These are phyloP conservation scores for Gentiana straminea DNA, from an alignment of 257 asterid genomes.

Conservation along the genomic window DNA sequence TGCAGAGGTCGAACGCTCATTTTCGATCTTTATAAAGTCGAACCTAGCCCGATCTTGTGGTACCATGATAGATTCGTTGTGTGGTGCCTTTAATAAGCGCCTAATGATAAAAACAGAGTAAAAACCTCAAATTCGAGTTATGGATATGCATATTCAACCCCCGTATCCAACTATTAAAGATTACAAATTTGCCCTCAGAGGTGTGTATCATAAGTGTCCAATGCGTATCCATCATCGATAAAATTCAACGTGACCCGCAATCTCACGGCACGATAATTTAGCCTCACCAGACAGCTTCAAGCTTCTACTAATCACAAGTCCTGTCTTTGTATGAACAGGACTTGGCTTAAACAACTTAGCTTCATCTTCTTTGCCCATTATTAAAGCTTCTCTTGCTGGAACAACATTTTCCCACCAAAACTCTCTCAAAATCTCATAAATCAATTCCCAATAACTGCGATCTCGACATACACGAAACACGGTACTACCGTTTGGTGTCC, in stretches of 20 bases:
- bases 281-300: slow-evolving; percentile 58
- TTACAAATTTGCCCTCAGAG: too few species aligned
- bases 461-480: slow-evolving; percentile 71
- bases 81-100: too few species aligned
- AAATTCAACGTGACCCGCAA: slow-evolving; percentile 69
- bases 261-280: slow-evolving; percentile 77
- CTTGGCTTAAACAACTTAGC: slow-evolving; percentile 52
- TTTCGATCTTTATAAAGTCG: too few species aligned
- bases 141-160: too few species aligned
- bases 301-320: slow-evolving; percentile 62
- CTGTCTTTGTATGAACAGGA: slow-evolving; percentile 61
- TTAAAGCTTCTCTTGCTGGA: slow-evolving; percentile 72
- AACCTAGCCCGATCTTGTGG: too few species aligned
- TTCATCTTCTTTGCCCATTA: slow-evolving; percentile 56
- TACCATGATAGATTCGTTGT: too few species aligned
- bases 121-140: too few species aligned
- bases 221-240: slow-evolving; percentile 15
- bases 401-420: slow-evolving; percentile 96
- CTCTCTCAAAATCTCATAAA: slow-evolving; percentile 57
- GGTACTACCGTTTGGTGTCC: slow-evolving; percentile 91
- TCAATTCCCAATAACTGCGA: slow-evolving; percentile 59
- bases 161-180: too few species aligned
- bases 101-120: too few species aligned
- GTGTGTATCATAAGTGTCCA: too few species aligned
- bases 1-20: too few species aligned